Percentiles rank a stretch among this genome's conserved stretches.
Evolutionary conservation across 2,329 filamentous ascomycete genomes (phyloP).

Genomic region (Ophiostoma perfectum): DNA sequence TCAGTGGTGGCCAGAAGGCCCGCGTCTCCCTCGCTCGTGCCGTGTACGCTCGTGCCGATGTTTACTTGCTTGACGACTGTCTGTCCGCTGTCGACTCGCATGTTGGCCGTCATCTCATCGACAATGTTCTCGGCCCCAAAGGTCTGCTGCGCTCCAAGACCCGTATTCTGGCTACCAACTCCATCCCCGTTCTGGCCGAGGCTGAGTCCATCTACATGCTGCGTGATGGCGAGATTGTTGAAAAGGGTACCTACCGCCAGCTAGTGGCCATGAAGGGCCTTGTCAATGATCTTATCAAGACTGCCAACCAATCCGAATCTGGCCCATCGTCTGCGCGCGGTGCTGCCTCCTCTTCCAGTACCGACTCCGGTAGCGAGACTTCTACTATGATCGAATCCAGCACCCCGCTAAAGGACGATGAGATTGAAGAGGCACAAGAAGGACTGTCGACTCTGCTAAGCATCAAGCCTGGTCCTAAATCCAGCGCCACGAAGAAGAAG

Average conservation of each 20-base stretch:
- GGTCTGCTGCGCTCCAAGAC: constrained; percentile 83
- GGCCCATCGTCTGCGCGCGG: constrained; percentile 34
- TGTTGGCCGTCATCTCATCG: constrained; percentile 89
- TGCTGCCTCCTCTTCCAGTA: constrained; percentile 27
- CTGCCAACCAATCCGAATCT: constrained; percentile 57
- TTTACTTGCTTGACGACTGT: constrained; percentile 91
- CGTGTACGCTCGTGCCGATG: constrained; percentile 93
- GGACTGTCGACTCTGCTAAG: constrained; percentile 68
- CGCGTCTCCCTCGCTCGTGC: constrained; percentile 86
- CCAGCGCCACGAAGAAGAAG: constrained; percentile 40
- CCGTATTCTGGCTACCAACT: constrained; percentile 88
- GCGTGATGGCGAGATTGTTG: constrained; percentile 74
- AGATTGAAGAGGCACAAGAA: constrained; percentile 74
- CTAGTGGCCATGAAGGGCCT: constrained; percentile 91
- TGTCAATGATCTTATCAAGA: constrained; percentile 76
- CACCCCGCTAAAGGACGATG: constrained; percentile 56
- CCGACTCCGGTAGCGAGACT: constrained; percentile 46
- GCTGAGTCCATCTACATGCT: constrained; percentile 84
- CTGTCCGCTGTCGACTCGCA: constrained; percentile 98
- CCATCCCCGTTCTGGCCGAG: constrained; percentile 83
- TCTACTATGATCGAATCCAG: constrained; percentile 53
- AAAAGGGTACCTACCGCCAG: constrained; percentile 85
- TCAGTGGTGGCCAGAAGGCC: constrained; percentile 94
- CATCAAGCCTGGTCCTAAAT: constrained; percentile 52
- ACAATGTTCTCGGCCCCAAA: constrained; percentile 81